Conservation (phyloP, 352 stramenopile genomes). For the Blastocystis sp. region DNA sequence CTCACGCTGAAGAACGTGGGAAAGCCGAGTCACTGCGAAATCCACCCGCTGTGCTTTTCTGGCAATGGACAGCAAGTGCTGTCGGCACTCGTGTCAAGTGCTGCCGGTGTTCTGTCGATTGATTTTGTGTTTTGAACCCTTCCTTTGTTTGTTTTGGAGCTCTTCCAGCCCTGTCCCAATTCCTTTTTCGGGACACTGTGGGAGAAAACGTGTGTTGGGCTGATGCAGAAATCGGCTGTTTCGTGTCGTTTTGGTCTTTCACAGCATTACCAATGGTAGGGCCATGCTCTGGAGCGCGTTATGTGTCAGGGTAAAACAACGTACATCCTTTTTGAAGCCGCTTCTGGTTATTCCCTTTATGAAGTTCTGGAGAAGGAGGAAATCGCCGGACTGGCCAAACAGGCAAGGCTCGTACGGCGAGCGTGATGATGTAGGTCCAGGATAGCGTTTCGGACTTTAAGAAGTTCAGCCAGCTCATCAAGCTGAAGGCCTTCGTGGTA, state of each 20-base stretch:
- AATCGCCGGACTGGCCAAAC: conserved; percentile 43
- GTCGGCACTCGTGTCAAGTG: not conserved
- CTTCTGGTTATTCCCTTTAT: conserved; percentile 60
- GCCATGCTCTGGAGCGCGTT: not conserved
- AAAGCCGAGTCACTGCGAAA: not conserved
- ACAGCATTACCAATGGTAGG: conserved; percentile 19
- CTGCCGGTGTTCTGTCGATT: not conserved
- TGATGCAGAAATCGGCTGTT: not conserved
- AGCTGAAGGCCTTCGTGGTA: conserved; percentile 91
- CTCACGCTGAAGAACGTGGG: not conserved
- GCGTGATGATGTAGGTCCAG: not conserved
- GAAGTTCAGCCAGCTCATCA: conserved; percentile 91
- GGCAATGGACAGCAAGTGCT: not conserved
- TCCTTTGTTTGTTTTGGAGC: conserved; percentile 1
- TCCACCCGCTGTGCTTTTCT: not conserved
- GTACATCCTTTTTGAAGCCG: conserved; percentile 66
- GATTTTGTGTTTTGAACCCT: not conserved
- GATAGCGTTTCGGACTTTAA: conserved; percentile 61
- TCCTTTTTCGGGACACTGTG: not conserved
- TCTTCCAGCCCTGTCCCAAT: too few relatives aligned
- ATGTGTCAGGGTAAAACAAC: conserved; percentile 43
- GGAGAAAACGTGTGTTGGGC: not conserved
- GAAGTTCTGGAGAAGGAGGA: conserved; percentile 65
- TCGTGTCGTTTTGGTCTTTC: not conserved
- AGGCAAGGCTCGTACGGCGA: not conserved